Conservation (phyloP, 768 basidiomycete species). For the Infundibulicybe gibba region DNA sequence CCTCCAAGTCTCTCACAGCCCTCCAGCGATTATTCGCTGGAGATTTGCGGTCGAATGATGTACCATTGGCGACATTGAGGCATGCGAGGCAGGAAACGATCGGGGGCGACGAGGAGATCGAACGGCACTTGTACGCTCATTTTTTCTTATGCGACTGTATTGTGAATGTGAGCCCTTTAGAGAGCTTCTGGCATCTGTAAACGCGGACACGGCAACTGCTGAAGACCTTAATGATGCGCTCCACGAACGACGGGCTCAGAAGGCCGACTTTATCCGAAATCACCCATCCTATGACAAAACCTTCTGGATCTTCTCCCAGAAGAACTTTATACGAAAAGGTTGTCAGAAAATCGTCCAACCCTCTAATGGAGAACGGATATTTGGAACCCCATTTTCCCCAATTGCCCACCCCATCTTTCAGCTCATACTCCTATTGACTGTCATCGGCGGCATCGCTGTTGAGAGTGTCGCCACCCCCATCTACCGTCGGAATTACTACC, state of each 20-base stretch:
- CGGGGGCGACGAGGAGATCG: slow-evolving; percentile 57
- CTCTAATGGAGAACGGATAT: slow-evolving; percentile 82
- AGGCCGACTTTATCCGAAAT: slow-evolving; percentile 82
- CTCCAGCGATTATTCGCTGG: slow-evolving; percentile 70
- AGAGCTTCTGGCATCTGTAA: slow-evolving; percentile 64
- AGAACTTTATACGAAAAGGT: slow-evolving; percentile 62
- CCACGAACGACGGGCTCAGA: slow-evolving; percentile 70
- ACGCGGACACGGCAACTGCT: slow-evolving; percentile 41
- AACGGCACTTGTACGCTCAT: slow-evolving; percentile 63
- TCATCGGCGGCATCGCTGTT: slow-evolving; percentile 78
- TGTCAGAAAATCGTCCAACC: slow-evolving; percentile 86
- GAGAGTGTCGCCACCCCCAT: slow-evolving; percentile 81
- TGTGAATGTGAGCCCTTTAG: slow-evolving; percentile 28
- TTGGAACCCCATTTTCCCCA: slow-evolving; percentile 67
- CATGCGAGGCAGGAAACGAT: slow-evolving; percentile 31
- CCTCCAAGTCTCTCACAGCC: slow-evolving; percentile 53
- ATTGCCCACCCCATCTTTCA: slow-evolving; percentile 72
- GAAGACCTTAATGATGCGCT: slow-evolving; percentile 60
- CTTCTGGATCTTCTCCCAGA: slow-evolving; percentile 87
- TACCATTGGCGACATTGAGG: slow-evolving; percentile 58
- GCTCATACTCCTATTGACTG: slow-evolving; percentile 64
- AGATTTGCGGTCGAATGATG: slow-evolving; percentile 42
- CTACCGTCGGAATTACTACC: slow-evolving; percentile 75
- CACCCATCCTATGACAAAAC: slow-evolving; percentile 90
- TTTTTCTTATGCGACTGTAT: background rate